Evolutionary conservation across 331 rosid species (phyloP).

Genomic region (Arachis monticola): DNA sequence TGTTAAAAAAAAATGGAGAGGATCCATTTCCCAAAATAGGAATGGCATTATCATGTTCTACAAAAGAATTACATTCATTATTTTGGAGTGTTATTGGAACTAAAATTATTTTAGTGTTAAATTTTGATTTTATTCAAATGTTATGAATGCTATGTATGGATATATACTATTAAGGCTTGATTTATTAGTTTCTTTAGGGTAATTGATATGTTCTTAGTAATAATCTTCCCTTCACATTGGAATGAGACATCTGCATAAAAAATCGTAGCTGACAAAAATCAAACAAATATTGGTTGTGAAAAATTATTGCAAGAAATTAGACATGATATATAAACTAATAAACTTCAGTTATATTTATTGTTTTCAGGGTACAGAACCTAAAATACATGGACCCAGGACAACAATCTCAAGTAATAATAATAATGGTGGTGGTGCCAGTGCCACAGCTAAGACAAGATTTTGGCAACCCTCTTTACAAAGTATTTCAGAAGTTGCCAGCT

Average conservation of each 20-base stretch:
- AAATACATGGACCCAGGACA: slow-evolving; percentile 53
- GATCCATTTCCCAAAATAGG: too few relatives aligned
- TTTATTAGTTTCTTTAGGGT: slow-evolving; percentile 6
- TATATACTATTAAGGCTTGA: background rate
- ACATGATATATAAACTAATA: background rate
- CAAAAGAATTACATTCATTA: too few relatives aligned
- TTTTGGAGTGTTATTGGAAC: too few relatives aligned
- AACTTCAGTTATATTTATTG: background rate
- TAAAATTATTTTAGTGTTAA: too few relatives aligned
- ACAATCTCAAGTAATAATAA: slow-evolving; percentile 45
- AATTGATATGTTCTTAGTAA: background rate
- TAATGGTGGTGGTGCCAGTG: slow-evolving; percentile 37
- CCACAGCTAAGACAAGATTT: slow-evolving; percentile 75
- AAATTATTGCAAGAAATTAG: background rate
- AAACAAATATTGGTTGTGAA: background rate
- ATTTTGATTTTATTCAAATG: too few relatives aligned
- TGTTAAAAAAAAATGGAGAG: too few relatives aligned
- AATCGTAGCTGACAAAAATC: background rate
- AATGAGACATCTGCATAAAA: background rate
- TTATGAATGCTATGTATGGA: too few relatives aligned
- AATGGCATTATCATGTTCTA: too few relatives aligned
- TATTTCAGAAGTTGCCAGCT: slow-evolving; percentile 82
- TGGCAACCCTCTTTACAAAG: slow-evolving; percentile 96
- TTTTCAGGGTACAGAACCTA: slow-evolving; percentile 48
- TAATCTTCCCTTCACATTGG: background rate